Base-by-base conservation (phyloP, 139 green algal genomes). In the Micractinium conductrix region DNA sequence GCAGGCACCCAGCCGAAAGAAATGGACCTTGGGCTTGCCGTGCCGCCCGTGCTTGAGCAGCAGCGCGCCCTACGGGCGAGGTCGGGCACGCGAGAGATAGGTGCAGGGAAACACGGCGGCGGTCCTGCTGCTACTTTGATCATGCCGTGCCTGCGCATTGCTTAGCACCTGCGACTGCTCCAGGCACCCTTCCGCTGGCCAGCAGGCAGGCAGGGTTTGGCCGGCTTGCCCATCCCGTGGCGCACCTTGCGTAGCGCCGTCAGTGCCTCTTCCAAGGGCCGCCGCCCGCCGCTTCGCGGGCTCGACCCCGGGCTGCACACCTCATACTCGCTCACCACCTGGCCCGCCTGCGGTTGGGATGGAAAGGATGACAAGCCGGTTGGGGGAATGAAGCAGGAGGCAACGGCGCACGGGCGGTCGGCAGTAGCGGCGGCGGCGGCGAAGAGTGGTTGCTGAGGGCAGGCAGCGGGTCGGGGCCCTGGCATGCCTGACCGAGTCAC, bases 21-120 rank as follows among this genome's bases (percentile, higher is more conserved):
- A 92, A 72, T 97, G 94, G 44, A 90, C 85, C 86, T 97, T 97
- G 35, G 94, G 93, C 65, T 87, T 88, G 48, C 94, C 94, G 58
- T 94, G 88, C 12, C 94, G 92, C 10, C 94, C 94, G 88, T 97
- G 95, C 87, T 97, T 97, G 55, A 93, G 85, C 62, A 97, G 83
- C 48, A 92, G 87, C 19, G 86, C 88, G 22, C 94, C 94, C 92
- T 96, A 90, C 63, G 58, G 21, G 30, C 43, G 26, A n/a, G n/a
- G n/a, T n/a, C n/a, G n/a, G n/a, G n/a, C n/a, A n/a, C n/a, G n/a
- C n/a, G n/a, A n/a, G n/a, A n/a, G n/a, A 33, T 7, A 43, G 35
- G 63, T 4, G 6, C 38, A 9, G 62, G 62, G 63, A 30, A 71
- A 24, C 63, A 16, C 14, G 33, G 7, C 38, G 19, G 35, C 37